Percentiles rank a stretch among this genome's conserved stretches.
Evolutionary conservation across 768 basidiomycete genomes (phyloP).

Genomic region (Boletus speciosus): DNA sequence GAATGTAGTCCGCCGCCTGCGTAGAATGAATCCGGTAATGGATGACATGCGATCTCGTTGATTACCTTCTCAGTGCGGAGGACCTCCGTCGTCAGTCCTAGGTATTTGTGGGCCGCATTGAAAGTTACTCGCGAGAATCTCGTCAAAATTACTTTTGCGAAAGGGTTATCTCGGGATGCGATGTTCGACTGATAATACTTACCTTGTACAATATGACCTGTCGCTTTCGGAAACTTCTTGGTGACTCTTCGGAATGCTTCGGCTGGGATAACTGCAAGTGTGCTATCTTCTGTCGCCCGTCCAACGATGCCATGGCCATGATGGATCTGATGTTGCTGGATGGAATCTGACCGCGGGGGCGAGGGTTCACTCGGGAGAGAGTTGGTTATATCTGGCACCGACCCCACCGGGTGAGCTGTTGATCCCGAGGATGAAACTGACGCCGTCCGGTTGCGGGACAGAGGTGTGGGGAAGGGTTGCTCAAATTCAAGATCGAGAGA

Average conservation of each 20-base stretch:
- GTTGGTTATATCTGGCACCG: slow-evolving; percentile 20
- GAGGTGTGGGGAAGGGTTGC: slow-evolving; percentile 25
- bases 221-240: slow-evolving; percentile 95
- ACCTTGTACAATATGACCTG: slow-evolving; percentile 96
- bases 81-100: slow-evolving; percentile 92
- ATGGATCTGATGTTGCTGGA: slow-evolving; percentile 36
- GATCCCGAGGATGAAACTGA: slow-evolving; percentile 69
- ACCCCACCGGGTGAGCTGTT: slow-evolving; percentile 54
- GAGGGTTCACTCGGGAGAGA: slow-evolving; percentile 19
- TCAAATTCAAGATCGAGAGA: slow-evolving; percentile 45
- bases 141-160: slow-evolving; percentile 78
- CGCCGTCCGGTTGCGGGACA: slow-evolving; percentile 41
- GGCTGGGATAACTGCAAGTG: slow-evolving; percentile 97
- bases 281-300: slow-evolving; percentile 91
- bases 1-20: slow-evolving; percentile 87
- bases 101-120: slow-evolving; percentile 93
- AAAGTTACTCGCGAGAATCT: slow-evolving; percentile 97
- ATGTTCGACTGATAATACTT: slow-evolving; percentile 3
- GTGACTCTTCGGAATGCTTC: slow-evolving; percentile 94
- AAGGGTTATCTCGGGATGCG: slow-evolving; percentile 11
- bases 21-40: slow-evolving; percentile 87
- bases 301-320: slow-evolving; percentile 82
- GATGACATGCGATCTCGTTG: slow-evolving; percentile 95
- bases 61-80: slow-evolving; percentile 96
- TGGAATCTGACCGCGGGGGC: slow-evolving; percentile 25